A percentile compares a stretch with the other conserved stretches of the same genome.
Evolutionary conservation across 106 monocot genomes (phyloP).

Genomic region (Apostasia ramifera): DNA sequence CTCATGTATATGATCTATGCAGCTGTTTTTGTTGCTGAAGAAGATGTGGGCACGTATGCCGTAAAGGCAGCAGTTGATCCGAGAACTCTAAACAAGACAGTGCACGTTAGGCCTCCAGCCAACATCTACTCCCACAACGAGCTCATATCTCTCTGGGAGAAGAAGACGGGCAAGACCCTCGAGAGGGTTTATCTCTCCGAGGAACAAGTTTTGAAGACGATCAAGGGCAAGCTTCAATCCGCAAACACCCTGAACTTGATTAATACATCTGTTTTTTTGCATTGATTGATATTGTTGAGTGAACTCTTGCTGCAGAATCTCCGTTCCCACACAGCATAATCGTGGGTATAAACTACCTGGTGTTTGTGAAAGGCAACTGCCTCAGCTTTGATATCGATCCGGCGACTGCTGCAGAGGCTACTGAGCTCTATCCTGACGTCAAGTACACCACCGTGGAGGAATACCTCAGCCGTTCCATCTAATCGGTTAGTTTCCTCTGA

Average conservation of each 20-base stretch:
- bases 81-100: conserved; percentile 66
- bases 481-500: background rate
- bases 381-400: conserved; percentile 10
- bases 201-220: conserved; percentile 44
- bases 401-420: conserved; percentile 9
- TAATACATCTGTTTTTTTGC: too few relatives aligned
- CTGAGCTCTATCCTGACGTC: conserved; percentile 20
- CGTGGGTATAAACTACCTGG: background rate
- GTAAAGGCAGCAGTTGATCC: conserved; percentile 59
- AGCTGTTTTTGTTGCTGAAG: conserved; percentile 47
- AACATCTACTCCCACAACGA: conserved; percentile 59
- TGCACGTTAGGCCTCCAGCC: conserved; percentile 42
- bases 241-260: too few relatives aligned
- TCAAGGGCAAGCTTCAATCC: conserved; percentile 19
- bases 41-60: conserved; percentile 55
- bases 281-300: too few relatives aligned
- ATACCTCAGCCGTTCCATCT: conserved; percentile 8
- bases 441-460: conserved; percentile 22
- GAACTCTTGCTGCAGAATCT: background rate
- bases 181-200: conserved; percentile 47
- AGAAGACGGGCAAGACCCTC: conserved; percentile 53
- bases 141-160: conserved; percentile 62
- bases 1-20: background rate
- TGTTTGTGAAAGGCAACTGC: conserved; percentile 8
- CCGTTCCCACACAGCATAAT: conserved; percentile 7